Conservation (phyloP, 2,329 filamentous ascomycete species). For the Colletotrichum sp. region DNA sequence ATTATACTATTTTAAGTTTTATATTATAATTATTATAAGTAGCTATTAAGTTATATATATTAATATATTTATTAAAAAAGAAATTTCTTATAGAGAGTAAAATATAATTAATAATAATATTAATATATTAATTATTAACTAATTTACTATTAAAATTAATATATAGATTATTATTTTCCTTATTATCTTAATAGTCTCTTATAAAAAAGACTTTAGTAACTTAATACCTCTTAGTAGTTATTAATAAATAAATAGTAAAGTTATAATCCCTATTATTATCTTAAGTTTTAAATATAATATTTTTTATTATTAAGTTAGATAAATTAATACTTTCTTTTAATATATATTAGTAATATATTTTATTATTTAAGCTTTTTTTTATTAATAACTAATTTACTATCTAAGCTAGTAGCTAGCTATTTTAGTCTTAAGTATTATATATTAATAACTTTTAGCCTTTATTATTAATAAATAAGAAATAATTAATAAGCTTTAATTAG, state of each 20-base stretch:
- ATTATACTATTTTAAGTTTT: too few relatives aligned
- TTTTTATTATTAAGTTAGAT: not conserved
- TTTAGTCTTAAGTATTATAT: not conserved
- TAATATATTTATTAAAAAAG: not conserved
- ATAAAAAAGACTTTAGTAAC: too few relatives aligned
- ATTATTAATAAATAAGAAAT: too few relatives aligned
- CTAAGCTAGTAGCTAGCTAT: not conserved
- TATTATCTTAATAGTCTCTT: too few relatives aligned
- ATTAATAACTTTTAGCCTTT: too few relatives aligned
- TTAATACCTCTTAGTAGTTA: too few relatives aligned
- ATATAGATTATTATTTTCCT: not conserved
- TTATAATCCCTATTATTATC: too few relatives aligned
- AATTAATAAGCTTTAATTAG: too few relatives aligned
- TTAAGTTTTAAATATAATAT: too few relatives aligned
- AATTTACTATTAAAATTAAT: not conserved
- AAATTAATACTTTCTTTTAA: too few relatives aligned
- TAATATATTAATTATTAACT: not conserved
- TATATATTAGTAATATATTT: not conserved
- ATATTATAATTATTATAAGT: not conserved
- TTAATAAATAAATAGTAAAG: too few relatives aligned
- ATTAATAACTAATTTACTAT: not conserved
- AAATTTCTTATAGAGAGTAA: accelerated
- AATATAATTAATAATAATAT: not conserved
- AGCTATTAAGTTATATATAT: not conserved
- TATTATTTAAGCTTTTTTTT: too few relatives aligned